These are phyloP conservation scores for Gaultheria prostrata DNA, from an alignment of 148 eudicot genomes.

Conservation along the genomic window DNA sequence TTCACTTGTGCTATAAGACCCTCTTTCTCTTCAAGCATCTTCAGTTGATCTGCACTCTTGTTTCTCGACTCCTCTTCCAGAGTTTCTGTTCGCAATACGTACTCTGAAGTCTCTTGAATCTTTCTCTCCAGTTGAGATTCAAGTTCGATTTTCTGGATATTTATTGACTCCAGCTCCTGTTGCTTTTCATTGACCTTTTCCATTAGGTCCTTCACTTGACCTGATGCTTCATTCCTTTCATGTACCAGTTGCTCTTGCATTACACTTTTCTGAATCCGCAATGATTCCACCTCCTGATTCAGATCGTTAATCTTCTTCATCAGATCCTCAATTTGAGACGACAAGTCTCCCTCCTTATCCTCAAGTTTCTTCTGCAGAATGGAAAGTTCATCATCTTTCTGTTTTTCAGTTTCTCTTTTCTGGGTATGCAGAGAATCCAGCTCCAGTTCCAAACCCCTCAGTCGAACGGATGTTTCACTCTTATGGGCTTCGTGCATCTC, in stretches of 20 bases:
- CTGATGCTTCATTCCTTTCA: constrained; percentile 38
- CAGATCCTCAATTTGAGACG: constrained; percentile 29
- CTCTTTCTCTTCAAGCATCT: constrained; percentile 43
- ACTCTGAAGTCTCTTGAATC: constrained; percentile 47
- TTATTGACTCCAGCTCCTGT: constrained; percentile 41
- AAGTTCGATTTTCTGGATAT: constrained; percentile 42
- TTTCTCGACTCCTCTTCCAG: constrained; percentile 41
- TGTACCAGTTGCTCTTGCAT: constrained; percentile 42
- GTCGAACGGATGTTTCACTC: constrained; percentile 10
- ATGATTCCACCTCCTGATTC: constrained; percentile 36
- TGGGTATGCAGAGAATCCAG: constrained; percentile 11
- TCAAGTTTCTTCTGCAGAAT: constrained; percentile 7
- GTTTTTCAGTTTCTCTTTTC: constrained; percentile 9
- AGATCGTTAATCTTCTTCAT: constrained; percentile 30
- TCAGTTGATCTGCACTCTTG: constrained; percentile 38
- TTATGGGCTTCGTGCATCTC: constrained; percentile 17
- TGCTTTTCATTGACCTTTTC: constrained; percentile 48
- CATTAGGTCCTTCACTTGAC: constrained; percentile 39
- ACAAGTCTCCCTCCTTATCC: constrained; percentile 23
- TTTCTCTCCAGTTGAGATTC: constrained; percentile 52
- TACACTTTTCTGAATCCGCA: constrained; percentile 38
- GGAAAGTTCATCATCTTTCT: constrained; percentile 16
- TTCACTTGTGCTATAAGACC: constrained; percentile 19
- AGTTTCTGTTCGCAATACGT: constrained; percentile 45
- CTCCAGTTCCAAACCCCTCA: constrained; percentile 2